A percentile compares a stretch with the other conserved stretches of the same genome.
These are phyloP conservation scores for Austroboletus festivus DNA, from an alignment of 768 basidiomycete species.

Conservation along the genomic window DNA sequence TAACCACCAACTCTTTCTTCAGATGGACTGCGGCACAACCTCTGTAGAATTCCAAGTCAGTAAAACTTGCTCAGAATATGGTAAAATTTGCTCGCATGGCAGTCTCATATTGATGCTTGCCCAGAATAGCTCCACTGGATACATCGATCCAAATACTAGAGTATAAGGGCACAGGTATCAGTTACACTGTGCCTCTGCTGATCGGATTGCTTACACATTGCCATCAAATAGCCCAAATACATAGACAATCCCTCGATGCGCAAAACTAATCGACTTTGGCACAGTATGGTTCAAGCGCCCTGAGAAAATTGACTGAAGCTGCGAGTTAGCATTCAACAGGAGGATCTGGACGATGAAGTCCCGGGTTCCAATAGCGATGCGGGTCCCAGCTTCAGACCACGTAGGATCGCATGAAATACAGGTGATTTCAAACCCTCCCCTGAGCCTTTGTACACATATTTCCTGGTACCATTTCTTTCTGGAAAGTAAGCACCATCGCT, in stretches of 20 bases:
- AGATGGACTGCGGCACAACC: conserved; percentile 1
- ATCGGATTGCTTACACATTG: conserved; percentile 5
- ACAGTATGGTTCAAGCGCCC: background rate
- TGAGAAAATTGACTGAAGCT: conserved; percentile 4
- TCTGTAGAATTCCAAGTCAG: background rate
- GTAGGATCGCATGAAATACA: conserved; percentile 1
- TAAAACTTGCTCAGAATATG: no score
- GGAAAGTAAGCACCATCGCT: background rate
- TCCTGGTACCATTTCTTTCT: conserved; percentile 9
- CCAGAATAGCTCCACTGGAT: background rate
- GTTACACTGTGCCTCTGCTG: background rate
- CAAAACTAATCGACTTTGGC: conserved; percentile 1
- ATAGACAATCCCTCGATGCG: background rate
- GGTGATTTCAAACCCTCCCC: conserved; percentile 9
- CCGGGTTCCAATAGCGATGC: conserved; percentile 1
- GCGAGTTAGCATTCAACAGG: conserved; percentile 1
- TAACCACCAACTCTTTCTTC: background rate
- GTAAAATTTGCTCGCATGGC: conserved; percentile 9
- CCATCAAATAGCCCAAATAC: conserved; percentile 10
- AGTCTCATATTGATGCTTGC: conserved; percentile 2
- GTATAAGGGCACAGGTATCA: no score
- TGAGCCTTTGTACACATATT: conserved; percentile 6
- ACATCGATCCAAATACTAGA: background rate
- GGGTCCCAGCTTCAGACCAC: background rate
- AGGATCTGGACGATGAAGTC: conserved; percentile 3